Evolutionary conservation across 1,139 yeast genomes (phyloP).

Genomic region (Sugiyamaella japonica): DNA sequence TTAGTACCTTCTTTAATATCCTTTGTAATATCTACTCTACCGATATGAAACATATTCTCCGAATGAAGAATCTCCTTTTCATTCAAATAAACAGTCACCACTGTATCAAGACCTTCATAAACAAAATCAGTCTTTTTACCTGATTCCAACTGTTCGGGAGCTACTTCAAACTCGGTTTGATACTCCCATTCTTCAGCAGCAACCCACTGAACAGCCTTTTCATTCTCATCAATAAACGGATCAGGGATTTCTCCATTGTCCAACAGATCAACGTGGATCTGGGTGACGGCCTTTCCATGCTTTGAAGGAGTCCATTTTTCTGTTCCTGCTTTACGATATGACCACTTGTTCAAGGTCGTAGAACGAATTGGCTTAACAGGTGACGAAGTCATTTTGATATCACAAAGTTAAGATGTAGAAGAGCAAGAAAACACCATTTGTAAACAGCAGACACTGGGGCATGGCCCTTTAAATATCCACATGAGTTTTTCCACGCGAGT

Average conservation of each 20-base stretch:
- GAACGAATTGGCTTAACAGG: slow-evolving; percentile 6
- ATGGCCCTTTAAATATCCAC: neutral
- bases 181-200: slow-evolving; percentile 42
- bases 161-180: slow-evolving; percentile 27
- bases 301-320: slow-evolving; percentile 28
- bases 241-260: slow-evolving; percentile 45
- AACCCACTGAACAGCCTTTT: slow-evolving; percentile 49
- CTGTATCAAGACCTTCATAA: slow-evolving; percentile 51
- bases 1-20: slow-evolving; percentile 31
- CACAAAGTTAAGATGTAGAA: no score
- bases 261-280: slow-evolving; percentile 47
- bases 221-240: slow-evolving; percentile 48
- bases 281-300: slow-evolving; percentile 33
- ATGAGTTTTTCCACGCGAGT: slow-evolving; percentile 1
- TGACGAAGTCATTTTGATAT: slow-evolving; percentile 7
- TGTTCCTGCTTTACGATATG: slow-evolving; percentile 29
- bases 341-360: slow-evolving; percentile 25
- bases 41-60: slow-evolving; percentile 45
- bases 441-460: neutral
- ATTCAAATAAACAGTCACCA: slow-evolving; percentile 45
- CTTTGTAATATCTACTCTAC: slow-evolving; percentile 30
- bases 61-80: slow-evolving; percentile 39
- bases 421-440: neutral
- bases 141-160: slow-evolving; percentile 4
- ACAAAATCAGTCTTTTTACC: slow-evolving; percentile 35